Conservation (phyloP, 83 land plant species). For the Diphasiastrum complanatum region DNA sequence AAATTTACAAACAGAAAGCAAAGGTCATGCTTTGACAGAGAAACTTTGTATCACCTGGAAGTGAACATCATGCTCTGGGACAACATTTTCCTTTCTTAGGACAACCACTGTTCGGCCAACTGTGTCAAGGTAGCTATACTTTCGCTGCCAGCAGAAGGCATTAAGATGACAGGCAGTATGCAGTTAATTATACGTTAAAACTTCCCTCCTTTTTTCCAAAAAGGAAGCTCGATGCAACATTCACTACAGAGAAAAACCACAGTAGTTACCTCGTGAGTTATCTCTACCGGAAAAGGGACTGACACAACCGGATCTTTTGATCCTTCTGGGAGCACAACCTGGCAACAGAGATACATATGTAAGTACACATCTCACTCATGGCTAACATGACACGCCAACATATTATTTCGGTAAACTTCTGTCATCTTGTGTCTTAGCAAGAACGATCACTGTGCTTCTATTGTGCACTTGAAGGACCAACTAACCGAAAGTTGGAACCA, state of each 20-base stretch:
- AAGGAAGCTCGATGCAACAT: not conserved
- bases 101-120: constrained; percentile 76
- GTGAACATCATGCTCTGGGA: constrained; percentile 65
- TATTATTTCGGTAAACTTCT: too few species aligned
- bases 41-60: constrained; percentile 48
- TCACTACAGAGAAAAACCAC: not conserved
- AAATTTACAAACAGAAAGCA: not conserved
- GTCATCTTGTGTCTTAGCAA: too few species aligned
- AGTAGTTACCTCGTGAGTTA: constrained; percentile 55
- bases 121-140: constrained; percentile 66
- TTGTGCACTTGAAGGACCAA: too few species aligned
- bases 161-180: too few species aligned
- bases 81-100: constrained; percentile 60
- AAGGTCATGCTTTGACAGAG: not conserved
- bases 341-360: constrained; percentile 9
- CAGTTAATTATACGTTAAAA: too few species aligned
- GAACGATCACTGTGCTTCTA: too few species aligned
- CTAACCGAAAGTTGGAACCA: too few species aligned
- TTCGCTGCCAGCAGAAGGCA: constrained; percentile 43
- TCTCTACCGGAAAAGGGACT: constrained; percentile 68
- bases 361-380: too few species aligned
- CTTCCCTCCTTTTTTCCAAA: constrained; percentile 1
- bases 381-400: too few species aligned
- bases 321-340: constrained; percentile 97
- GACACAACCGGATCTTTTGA: constrained; percentile 59